A percentile compares a stretch with the other conserved stretches of the same genome.
Evolutionary conservation across 1,284 basidiomycete genomes (phyloP).

Genomic region (Hypsizygus ulmarius): DNA sequence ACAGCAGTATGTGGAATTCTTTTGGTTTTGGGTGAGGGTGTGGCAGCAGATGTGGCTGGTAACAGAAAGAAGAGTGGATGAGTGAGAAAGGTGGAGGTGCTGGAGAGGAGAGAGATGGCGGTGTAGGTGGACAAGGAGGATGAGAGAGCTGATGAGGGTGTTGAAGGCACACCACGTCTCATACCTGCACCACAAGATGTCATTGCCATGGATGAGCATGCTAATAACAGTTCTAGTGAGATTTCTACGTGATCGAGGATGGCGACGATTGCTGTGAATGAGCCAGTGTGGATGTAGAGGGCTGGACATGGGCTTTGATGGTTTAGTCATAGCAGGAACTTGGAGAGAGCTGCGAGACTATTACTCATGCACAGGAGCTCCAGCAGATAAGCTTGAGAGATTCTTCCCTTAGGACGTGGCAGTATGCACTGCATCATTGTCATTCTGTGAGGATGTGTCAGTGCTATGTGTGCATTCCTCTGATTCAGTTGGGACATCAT

Average conservation of each 20-base stretch:
- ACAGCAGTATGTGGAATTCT: conserved; percentile 56
- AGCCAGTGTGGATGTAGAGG: conserved; percentile 37
- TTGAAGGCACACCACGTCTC: conserved; percentile 98
- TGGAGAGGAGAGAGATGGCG: conserved; percentile 23
- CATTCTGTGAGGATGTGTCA: no score
- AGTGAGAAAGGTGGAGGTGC: conserved; percentile 3
- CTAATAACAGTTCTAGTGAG: conserved; percentile 72
- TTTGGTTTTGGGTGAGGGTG: not conserved
- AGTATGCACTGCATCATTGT: no score
- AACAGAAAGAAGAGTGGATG: conserved; percentile 11
- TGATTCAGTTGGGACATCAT: no score
- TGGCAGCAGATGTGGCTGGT: conserved; percentile 7
- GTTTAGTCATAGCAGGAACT: conserved; percentile 68
- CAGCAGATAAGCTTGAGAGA: no score
- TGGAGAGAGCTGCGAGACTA: no score
- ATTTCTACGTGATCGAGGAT: conserved; percentile 55
- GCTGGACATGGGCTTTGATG: conserved; percentile 54
- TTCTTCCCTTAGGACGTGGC: no score
- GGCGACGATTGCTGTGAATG: conserved; percentile 67
- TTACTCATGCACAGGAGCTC: no score
- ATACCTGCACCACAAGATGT: conserved; percentile 82
- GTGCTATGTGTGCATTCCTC: no score
- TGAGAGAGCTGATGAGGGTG: conserved; percentile 90
- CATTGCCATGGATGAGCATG: conserved; percentile 76
- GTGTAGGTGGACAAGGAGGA: conserved; percentile 59